phyloP scores from a whole-genome alignment of 345 rosid species.

The Turritis glabra region DNA sequence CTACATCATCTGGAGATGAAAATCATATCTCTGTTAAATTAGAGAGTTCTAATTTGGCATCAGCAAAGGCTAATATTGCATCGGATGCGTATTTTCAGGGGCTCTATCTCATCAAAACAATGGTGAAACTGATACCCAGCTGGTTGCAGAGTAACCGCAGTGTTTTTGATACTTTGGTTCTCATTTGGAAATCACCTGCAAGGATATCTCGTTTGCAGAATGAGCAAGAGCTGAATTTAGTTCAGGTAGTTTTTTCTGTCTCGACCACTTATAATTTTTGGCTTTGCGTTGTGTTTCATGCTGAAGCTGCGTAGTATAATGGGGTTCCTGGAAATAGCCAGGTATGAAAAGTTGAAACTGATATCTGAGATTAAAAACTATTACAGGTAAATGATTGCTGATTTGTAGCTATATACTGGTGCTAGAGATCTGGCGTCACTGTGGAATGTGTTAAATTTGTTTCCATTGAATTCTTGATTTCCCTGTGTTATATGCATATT shows the following conservation, averaged over 20 bases:
- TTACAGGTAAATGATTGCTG: background rate
- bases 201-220: constrained; percentile 86
- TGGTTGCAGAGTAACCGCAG: constrained; percentile 86
- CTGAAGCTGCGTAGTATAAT: background rate
- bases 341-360: constrained; percentile 9
- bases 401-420: background rate
- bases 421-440: constrained; percentile 8
- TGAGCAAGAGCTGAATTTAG: constrained; percentile 92
- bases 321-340: constrained; percentile 1
- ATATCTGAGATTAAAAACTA: background rate
- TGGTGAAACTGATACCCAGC: constrained; percentile 84
- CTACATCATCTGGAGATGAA: constrained; percentile 66
- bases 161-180: constrained; percentile 87
- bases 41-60: constrained; percentile 56
- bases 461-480: background rate
- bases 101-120: constrained; percentile 81
- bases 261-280: background rate
- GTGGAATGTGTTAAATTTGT: background rate
- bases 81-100: constrained; percentile 95
- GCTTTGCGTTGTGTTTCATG: constrained; percentile 4
- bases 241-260: constrained; percentile 64
- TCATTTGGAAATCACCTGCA: constrained; percentile 90
- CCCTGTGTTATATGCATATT: background rate
- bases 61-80: constrained; percentile 45
- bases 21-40: constrained; percentile 53